Base-by-base conservation (phyloP, 768 basidiomycete genomes). In the Pleurotus salmoneostramineus region DNA sequence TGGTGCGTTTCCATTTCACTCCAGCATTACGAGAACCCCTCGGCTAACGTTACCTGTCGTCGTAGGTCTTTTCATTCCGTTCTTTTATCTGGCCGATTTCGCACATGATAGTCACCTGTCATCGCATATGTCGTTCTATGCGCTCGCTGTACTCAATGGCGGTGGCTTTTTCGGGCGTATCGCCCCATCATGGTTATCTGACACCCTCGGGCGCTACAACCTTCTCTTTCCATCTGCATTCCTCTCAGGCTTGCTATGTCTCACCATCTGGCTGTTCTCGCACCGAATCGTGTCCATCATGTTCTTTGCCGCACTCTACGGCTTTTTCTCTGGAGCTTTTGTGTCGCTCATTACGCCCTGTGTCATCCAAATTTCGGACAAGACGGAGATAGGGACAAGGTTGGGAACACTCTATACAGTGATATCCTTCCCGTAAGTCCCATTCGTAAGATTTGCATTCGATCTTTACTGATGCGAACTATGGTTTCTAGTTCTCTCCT, bases 61-160 rank as follows among this genome's bases (percentile, higher is more conserved):
- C 36, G 15, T 62, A 89, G 88, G 87, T 31, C 71, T 89, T 3
- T 90, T 88, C 70, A 84, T 83, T 21, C 88, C 88, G 5, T 85
- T 82, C 67, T 86, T 88, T 66, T 91, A 83, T 72, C 82, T 91
- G 55, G 79, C 82, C 17, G 77, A 81, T 50, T 88, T 84, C 67
- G 73, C 85, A 15, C 72, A 74, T 56, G 76, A 75, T 44, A 69
- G 78, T 57, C 69, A 65, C 48, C 69, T 81, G 40, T 59, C 76
- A 2, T 54, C 75, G 5, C 56, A 70, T 44, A 71, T 69, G 31
- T 74, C 81, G 0, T 83, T 85, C 70, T 79, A 77, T 62, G 76
- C 86, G 5, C 76, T 89, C 15, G 82, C 88, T 0, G 76, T 84
- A 45, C 77, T 91, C 77, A 90, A 89, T 64, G 86, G 81, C 0